Evolutionary conservation across 2,329 filamentous ascomycete genomes (phyloP).

Genomic region (Akanthomyces lecanii): DNA sequence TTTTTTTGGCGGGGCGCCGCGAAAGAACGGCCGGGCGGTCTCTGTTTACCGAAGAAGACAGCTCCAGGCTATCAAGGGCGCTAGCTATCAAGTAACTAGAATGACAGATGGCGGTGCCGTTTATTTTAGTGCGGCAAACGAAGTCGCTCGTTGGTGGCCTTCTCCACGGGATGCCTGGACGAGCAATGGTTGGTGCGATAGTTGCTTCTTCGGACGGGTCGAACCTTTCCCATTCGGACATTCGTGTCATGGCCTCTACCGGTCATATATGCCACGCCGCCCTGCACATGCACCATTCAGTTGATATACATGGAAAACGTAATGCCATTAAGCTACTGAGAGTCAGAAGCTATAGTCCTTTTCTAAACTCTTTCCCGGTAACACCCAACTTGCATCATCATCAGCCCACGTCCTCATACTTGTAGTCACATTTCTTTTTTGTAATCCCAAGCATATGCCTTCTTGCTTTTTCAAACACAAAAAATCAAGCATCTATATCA

Average conservation of each 20-base stretch:
- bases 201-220: neutral
- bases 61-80: neutral
- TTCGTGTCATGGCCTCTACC: no score
- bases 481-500: slow-evolving; percentile 11
- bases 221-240: neutral
- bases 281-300: neutral
- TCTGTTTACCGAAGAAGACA: neutral
- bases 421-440: slow-evolving; percentile 7
- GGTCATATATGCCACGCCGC: neutral
- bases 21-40: neutral
- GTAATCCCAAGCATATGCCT: slow-evolving; percentile 8
- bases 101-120: neutral
- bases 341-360: slow-evolving; percentile 13
- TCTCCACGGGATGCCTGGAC: neutral
- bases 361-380: slow-evolving; percentile 9
- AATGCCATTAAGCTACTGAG: slow-evolving; percentile 15
- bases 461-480: slow-evolving; percentile 4
- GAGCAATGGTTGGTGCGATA: slow-evolving; percentile 1
- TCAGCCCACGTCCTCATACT: neutral
- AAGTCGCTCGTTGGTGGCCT: neutral
- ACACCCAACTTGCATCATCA: slow-evolving; percentile 9
- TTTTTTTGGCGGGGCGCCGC: neutral
- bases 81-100: neutral
- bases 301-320: neutral
- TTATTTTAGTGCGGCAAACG: neutral